Conservation (phyloP, 2,329 filamentous ascomycete genomes). For the Coniochaeta ligniaria region DNA sequence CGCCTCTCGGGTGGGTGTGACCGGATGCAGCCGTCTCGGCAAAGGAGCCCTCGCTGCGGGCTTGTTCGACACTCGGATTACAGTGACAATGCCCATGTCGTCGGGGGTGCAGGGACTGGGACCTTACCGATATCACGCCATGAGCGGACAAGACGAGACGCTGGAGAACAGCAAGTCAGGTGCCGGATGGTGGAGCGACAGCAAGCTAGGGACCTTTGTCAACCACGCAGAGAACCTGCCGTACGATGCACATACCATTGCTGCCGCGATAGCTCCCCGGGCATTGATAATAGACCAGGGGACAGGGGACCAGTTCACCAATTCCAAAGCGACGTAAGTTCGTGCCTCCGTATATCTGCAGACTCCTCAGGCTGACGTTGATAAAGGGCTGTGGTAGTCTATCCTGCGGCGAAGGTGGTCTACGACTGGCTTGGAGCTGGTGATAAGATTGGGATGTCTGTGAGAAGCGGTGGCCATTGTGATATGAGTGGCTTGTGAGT, state of each 20-base stretch:
- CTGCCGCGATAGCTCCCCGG: slow-evolving; percentile 49
- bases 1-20: slow-evolving; percentile 34
- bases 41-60: slow-evolving; percentile 47
- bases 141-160: slow-evolving; percentile 37
- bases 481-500: slow-evolving; percentile 40
- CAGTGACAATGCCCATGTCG: slow-evolving; percentile 48
- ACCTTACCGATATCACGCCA: slow-evolving; percentile 40
- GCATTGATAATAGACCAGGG: slow-evolving; percentile 50
- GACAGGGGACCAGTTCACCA: slow-evolving; percentile 38
- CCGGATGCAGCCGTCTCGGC: slow-evolving; percentile 46
- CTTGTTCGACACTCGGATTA: slow-evolving; percentile 42
- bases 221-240: slow-evolving; percentile 47
- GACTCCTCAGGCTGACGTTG: background rate
- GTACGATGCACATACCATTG: slow-evolving; percentile 51
- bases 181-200: slow-evolving; percentile 50
- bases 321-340: slow-evolving; percentile 34
- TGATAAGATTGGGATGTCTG: slow-evolving; percentile 40
- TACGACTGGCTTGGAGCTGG: slow-evolving; percentile 46
- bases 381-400: slow-evolving; percentile 34
- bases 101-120: slow-evolving; percentile 48
- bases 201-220: slow-evolving; percentile 43
- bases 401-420: slow-evolving; percentile 42
- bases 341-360: background rate
- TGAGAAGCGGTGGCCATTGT: slow-evolving; percentile 39
- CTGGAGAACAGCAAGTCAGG: slow-evolving; percentile 42